Evolutionary conservation across 805 yeast species (phyloP).

Genomic region (Pichia nanzhaoensis): DNA sequence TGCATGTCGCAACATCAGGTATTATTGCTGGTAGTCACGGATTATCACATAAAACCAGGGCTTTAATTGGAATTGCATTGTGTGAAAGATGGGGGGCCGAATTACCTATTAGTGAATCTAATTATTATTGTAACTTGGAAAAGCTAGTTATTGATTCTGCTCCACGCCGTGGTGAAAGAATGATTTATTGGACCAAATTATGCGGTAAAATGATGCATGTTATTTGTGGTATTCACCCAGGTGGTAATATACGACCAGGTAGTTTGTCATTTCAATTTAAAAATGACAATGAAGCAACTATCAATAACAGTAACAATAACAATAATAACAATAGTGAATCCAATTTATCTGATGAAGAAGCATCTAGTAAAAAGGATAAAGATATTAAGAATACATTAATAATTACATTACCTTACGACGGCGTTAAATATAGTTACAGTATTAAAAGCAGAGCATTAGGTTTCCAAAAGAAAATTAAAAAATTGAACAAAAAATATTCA

Average conservation of each 20-base stretch:
- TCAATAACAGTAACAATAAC: conserved; percentile 12
- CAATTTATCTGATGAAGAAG: conserved; percentile 11
- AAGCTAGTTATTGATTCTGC: conserved; percentile 41
- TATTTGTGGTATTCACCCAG: conserved; percentile 75
- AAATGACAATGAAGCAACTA: conserved; percentile 14
- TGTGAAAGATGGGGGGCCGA: conserved; percentile 84
- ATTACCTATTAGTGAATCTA: conserved; percentile 49
- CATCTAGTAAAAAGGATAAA: conserved; percentile 1
- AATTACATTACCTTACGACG: conserved; percentile 39
- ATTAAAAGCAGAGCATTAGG: conserved; percentile 53
- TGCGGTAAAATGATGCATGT: conserved; percentile 71
- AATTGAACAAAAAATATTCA: conserved; percentile 39
- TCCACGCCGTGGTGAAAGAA: conserved; percentile 35
- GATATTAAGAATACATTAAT: conserved; percentile 24
- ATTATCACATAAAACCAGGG: conserved; percentile 62
- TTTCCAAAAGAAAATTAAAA: conserved; percentile 54
- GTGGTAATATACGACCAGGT: conserved; percentile 65
- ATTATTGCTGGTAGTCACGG: conserved; percentile 73
- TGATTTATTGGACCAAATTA: conserved; percentile 68
- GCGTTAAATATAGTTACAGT: conserved; percentile 51
- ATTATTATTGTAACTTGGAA: conserved; percentile 40
- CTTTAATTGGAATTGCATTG: conserved; percentile 63
- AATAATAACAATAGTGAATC: conserved; percentile 14
- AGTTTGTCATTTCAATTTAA: conserved; percentile 41
- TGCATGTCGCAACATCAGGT: conserved; percentile 68